Percentiles rank a stretch among this genome's conserved stretches.
Evolutionary conservation across 2,329 filamentous ascomycete genomes (phyloP).

Genomic region (Fusarium paranaense): DNA sequence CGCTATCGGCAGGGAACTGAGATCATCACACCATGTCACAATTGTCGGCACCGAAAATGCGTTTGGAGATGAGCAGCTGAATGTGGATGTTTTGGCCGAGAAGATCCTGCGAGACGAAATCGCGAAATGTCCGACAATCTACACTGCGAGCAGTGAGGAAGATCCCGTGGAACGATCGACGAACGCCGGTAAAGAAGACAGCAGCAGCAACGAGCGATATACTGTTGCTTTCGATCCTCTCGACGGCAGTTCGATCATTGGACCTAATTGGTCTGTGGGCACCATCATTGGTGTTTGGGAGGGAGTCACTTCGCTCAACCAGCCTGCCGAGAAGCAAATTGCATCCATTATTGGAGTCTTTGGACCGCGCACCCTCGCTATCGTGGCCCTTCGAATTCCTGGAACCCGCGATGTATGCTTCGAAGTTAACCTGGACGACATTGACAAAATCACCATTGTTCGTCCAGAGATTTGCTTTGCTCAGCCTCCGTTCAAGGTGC

Average conservation of each 20-base stretch:
- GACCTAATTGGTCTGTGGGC: constrained; percentile 68
- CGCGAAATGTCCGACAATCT: constrained; percentile 56
- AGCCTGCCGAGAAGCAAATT: constrained; percentile 57
- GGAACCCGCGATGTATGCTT: constrained; percentile 57
- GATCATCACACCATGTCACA: constrained; percentile 58
- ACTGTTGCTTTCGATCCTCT: constrained; percentile 73
- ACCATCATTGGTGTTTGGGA: constrained; percentile 72
- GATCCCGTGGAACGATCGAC: constrained; percentile 63
- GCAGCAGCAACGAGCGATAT: constrained; percentile 57
- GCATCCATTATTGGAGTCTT: constrained; percentile 65
- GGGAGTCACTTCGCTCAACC: constrained; percentile 57
- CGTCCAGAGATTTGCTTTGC: constrained; percentile 55
- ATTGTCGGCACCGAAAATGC: constrained; percentile 63
- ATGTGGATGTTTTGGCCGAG: constrained; percentile 67
- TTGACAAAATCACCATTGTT: constrained; percentile 51
- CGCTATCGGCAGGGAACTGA: constrained; percentile 58
- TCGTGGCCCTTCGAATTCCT: constrained; percentile 65
- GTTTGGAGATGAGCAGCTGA: constrained; percentile 71
- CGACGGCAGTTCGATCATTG: constrained; percentile 72
- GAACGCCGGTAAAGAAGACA: neutral
- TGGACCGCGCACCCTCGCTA: constrained; percentile 66
- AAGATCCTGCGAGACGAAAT: constrained; percentile 59
- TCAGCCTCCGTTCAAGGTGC: constrained; percentile 56
- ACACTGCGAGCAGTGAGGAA: constrained; percentile 69
- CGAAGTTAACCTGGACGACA: constrained; percentile 59